A percentile compares a stretch with the other conserved stretches of the same genome.
Conservation (phyloP, 169 alveolate genomes). For the Eimeria sp. region DNA sequence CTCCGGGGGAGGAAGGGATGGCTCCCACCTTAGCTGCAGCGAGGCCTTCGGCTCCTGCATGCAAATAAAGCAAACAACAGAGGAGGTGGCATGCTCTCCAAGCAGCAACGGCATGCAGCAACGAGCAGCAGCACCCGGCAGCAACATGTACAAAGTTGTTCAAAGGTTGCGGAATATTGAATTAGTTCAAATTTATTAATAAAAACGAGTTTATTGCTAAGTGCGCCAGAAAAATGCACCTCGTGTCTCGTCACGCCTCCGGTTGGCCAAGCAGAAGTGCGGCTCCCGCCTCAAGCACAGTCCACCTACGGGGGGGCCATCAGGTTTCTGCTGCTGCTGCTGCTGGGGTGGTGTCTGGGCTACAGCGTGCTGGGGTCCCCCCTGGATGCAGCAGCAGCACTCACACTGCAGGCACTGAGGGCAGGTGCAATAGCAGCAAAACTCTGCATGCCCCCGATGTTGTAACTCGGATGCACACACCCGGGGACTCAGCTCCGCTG, state of each 20-base stretch:
- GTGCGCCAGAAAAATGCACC: not conserved
- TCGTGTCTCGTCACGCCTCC: not conserved
- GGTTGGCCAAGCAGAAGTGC: conserved; percentile 26
- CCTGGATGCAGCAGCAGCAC: conserved; percentile 24
- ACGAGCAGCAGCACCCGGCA: not conserved
- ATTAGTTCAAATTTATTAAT: too few species aligned
- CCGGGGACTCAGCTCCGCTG: not conserved
- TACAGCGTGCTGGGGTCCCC: not conserved
- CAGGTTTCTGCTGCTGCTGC: not conserved
- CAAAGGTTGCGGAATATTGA: too few species aligned
- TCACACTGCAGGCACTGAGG: conserved; percentile 13
- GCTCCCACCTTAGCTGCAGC: not conserved
- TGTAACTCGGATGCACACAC: not conserved
- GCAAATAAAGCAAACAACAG: not conserved
- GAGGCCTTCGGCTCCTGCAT: not conserved
- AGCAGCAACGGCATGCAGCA: not conserved
- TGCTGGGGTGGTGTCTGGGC: not conserved
- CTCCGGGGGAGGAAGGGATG: not conserved
- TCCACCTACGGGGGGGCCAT: not conserved
- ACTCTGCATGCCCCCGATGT: conserved; percentile 12
- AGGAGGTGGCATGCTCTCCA: not conserved
- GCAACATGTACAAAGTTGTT: not conserved
- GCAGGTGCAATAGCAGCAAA: conserved; percentile 64
- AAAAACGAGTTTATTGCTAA: too few species aligned
- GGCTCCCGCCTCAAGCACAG: not conserved